Evolutionary conservation across 2,329 filamentous ascomycete genomes (phyloP).

Genomic region (Fusarium tanahbumbuense): DNA sequence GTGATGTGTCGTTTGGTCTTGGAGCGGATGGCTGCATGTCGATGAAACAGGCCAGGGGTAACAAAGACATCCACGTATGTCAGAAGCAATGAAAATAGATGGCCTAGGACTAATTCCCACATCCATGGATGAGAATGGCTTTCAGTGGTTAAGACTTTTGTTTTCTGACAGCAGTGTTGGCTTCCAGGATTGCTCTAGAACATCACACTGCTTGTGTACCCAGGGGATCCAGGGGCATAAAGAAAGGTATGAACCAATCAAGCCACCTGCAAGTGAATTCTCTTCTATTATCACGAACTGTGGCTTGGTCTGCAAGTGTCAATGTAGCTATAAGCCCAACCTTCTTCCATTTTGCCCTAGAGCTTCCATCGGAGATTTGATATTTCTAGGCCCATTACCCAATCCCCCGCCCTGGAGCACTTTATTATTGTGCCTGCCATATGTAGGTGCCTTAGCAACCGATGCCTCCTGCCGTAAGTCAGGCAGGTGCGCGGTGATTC

Average conservation of each 20-base stretch:
- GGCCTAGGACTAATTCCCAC: background rate
- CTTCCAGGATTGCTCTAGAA: background rate
- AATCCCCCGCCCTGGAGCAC: background rate
- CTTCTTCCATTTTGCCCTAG: background rate
- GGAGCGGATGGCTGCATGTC: background rate
- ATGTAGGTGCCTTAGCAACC: background rate
- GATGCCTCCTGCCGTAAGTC: background rate
- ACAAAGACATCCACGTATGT: background rate
- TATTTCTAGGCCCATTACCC: background rate
- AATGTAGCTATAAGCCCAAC: background rate
- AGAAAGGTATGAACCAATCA: background rate
- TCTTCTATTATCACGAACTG: background rate
- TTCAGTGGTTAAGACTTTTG: background rate
- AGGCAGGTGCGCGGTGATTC: background rate
- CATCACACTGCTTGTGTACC: background rate
- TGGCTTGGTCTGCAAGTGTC: background rate
- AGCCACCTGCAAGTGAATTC: background rate
- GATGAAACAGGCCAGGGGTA: background rate
- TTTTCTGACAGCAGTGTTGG: background rate
- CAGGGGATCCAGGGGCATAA: background rate
- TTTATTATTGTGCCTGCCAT: background rate
- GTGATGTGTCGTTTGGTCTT: background rate
- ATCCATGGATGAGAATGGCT: background rate
- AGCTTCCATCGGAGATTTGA: background rate
- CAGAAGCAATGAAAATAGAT: background rate